Evolutionary conservation across 441 rosid species (phyloP).

Genomic region (Adansonia rubrostipa): DNA sequence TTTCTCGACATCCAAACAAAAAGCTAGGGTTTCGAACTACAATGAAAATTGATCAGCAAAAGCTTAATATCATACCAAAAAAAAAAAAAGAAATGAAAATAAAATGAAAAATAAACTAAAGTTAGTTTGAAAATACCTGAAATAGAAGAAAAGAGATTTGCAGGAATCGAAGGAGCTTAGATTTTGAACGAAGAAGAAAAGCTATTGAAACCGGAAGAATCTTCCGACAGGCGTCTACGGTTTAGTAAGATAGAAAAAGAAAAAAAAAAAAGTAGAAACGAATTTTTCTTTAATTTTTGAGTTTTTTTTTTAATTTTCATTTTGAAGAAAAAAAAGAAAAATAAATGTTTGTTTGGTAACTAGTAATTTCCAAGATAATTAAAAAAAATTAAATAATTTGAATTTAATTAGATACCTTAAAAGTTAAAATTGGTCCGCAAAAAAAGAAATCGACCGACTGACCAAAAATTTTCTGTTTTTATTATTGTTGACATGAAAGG

Average conservation of each 20-base stretch:
- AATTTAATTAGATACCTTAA: not conserved
- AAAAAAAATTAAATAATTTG: not conserved
- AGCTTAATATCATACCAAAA: constrained; percentile 13
- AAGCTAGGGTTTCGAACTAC: constrained; percentile 56
- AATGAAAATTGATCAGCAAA: constrained; percentile 20
- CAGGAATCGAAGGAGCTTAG: constrained; percentile 20
- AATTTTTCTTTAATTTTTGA: constrained; percentile 20
- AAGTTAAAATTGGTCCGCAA: not conserved
- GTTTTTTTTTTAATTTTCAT: constrained; percentile 36
- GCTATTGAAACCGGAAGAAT: constrained; percentile 40
- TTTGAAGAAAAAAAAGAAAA: constrained; percentile 32
- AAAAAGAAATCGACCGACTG: not conserved
- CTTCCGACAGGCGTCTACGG: constrained; percentile 55
- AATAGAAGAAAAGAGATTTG: constrained; percentile 16
- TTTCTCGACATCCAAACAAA: constrained; percentile 32
- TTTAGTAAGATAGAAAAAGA: constrained; percentile 26
- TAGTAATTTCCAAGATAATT: constrained; percentile 19
- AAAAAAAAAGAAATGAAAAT: not conserved
- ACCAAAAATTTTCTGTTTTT: not conserved
- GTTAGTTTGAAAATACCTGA: constrained; percentile 35
- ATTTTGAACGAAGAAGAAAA: constrained; percentile 36
- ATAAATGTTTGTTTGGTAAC: constrained; percentile 24
- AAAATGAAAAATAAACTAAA: constrained; percentile 9
- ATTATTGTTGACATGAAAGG: not conserved
- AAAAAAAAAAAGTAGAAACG: constrained; percentile 21